phyloP scores from a whole-genome alignment of 306 rosid species.

The Delonix regia region DNA sequence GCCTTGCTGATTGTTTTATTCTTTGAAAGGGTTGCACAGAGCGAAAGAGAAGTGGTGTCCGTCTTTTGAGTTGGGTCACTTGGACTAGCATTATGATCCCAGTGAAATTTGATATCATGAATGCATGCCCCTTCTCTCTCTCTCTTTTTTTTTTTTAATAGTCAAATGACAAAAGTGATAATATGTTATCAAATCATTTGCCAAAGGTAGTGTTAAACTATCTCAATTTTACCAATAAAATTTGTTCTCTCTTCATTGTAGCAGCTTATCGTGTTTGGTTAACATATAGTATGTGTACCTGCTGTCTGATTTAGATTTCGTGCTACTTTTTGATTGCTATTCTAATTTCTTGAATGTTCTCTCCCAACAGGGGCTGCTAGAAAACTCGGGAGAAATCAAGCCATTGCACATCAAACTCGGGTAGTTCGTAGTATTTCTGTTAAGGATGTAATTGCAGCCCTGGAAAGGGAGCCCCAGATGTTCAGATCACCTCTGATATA shows the following conservation, averaged over 20 bases:
- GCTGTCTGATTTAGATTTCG: neutral
- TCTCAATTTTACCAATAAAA: neutral
- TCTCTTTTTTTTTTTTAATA: neutral
- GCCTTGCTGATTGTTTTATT: neutral
- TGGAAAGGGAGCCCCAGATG: constrained; percentile 97
- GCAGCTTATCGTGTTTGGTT: constrained; percentile 11
- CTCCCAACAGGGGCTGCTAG: constrained; percentile 52
- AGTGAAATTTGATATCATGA: neutral
- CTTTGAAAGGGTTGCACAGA: neutral
- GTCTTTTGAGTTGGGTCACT: constrained; percentile 1
- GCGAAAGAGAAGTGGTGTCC: neutral
- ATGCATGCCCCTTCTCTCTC: neutral
- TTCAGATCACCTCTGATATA: constrained; percentile 67
- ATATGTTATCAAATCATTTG: neutral
- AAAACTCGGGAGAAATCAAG: constrained; percentile 70
- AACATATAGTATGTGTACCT: neutral
- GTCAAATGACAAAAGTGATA: constrained; percentile 7
- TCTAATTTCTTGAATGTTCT: constrained; percentile 17
- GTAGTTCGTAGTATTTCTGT: constrained; percentile 69
- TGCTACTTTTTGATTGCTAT: constrained; percentile 30
- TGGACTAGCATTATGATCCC: neutral
- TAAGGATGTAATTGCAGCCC: constrained; percentile 84
- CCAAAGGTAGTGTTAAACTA: neutral
- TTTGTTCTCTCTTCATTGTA: neutral
- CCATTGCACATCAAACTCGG: constrained; percentile 46